Percentiles rank a stretch among this genome's conserved stretches.
phyloP scores from a whole-genome alignment of 805 yeast species.

The Ogataea populi-albae region DNA sequence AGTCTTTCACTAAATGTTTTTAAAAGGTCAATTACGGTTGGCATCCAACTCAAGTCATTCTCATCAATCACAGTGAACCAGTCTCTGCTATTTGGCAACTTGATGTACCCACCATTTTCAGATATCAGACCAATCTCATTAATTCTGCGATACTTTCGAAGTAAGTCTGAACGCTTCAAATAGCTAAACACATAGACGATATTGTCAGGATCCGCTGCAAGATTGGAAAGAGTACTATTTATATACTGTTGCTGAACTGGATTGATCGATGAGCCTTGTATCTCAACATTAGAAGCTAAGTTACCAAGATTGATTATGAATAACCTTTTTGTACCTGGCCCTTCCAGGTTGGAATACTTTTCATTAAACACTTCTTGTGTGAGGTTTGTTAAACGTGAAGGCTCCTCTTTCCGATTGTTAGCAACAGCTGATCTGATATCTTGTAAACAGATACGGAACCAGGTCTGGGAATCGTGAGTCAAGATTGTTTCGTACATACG shows the following conservation, averaged over 20 bases:
- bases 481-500: conserved; percentile 55
- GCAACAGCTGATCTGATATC: conserved; percentile 53
- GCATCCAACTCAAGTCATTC: conserved; percentile 56
- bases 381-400: conserved; percentile 21
- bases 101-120: conserved; percentile 83
- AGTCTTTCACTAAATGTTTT: conserved; percentile 67
- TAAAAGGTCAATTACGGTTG: conserved; percentile 52
- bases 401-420: conserved; percentile 28
- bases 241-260: conserved; percentile 63
- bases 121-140: conserved; percentile 80
- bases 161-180: conserved; percentile 61
- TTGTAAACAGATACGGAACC: conserved; percentile 62
- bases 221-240: conserved; percentile 53
- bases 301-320: conserved; percentile 52
- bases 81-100: conserved; percentile 43
- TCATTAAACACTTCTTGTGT: conserved; percentile 35
- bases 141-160: conserved; percentile 62
- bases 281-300: conserved; percentile 32
- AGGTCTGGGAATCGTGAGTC: conserved; percentile 66
- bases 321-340: conserved; percentile 38
- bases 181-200: conserved; percentile 70
- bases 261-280: conserved; percentile 37
- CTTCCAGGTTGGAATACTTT: conserved; percentile 27
- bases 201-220: conserved; percentile 56
- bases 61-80: conserved; percentile 67